A percentile compares a stretch with the other conserved stretches of the same genome.
Evolutionary conservation across 352 stramenopile genomes (phyloP).

Genomic region (Phytophthora syringae): DNA sequence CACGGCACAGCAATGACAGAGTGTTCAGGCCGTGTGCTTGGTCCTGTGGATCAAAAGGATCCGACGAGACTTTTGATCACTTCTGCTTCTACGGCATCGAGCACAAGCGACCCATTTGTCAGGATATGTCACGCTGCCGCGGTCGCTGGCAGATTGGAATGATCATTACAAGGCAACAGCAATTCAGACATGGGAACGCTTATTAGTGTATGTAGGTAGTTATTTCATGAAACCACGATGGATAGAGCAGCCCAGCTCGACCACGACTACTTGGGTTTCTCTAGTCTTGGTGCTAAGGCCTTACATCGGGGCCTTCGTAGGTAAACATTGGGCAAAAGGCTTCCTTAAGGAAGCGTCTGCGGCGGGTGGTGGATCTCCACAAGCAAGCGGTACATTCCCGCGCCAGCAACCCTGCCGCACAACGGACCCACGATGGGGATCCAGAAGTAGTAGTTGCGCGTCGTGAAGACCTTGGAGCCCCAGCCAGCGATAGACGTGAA

Average conservation of each 20-base stretch:
- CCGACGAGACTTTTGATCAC: background rate
- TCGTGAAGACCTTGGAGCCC: too few relatives aligned
- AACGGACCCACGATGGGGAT: too few relatives aligned
- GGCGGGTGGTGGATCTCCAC: constrained; percentile 56
- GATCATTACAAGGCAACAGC: background rate
- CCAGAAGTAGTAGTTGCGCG: constrained; percentile 59
- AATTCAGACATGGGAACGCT: constrained; percentile 9
- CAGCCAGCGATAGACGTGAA: constrained; percentile 41
- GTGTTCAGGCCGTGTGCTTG: background rate
- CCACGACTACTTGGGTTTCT: constrained; percentile 12
- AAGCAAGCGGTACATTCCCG: constrained; percentile 35
- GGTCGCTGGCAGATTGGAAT: constrained; percentile 1
- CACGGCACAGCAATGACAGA: constrained; percentile 3
- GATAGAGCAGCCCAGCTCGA: background rate
- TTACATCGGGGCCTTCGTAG: too few relatives aligned
- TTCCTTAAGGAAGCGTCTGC: too few relatives aligned
- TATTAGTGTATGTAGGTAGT: constrained; percentile 28
- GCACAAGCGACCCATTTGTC: background rate
- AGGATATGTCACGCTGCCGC: too few relatives aligned
- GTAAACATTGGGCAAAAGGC: too few relatives aligned
- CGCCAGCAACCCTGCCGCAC: too few relatives aligned
- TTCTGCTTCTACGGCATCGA: constrained; percentile 12
- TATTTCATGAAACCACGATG: constrained; percentile 34
- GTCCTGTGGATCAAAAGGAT: constrained; percentile 10
- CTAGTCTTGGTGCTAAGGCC: background rate